These are phyloP conservation scores for Amanita molliuscula DNA, from an alignment of 768 basidiomycete species.

Conservation along the genomic window DNA sequence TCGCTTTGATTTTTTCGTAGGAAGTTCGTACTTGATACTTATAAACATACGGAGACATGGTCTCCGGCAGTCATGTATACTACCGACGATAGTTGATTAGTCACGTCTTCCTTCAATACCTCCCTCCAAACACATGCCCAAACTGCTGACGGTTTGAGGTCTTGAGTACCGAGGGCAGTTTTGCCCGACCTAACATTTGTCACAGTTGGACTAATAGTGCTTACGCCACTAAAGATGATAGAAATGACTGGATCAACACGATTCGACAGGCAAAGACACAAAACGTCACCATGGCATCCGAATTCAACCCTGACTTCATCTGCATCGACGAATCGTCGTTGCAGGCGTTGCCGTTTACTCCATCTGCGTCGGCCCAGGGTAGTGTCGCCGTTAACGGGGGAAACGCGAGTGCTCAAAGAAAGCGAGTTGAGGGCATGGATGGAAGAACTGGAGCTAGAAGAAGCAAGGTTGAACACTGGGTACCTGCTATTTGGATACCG, in stretches of 20 bases:
- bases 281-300: conserved; percentile 59
- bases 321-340: too few species aligned
- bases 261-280: conserved; percentile 64
- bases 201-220: conserved; percentile 3
- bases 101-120: conserved; percentile 68
- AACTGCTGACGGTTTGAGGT: conserved; percentile 65
- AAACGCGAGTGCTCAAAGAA: too few species aligned
- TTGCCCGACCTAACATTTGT: conserved; percentile 32
- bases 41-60: too few species aligned
- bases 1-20: too few species aligned
- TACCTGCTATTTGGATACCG: too few species aligned
- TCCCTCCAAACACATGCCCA: conserved; percentile 72
- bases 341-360: too few species aligned
- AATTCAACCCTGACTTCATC: conserved; percentile 81
- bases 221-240: conserved; percentile 37
- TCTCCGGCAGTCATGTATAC: too few species aligned
- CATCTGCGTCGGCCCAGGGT: too few species aligned
- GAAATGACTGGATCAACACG: conserved; percentile 55
- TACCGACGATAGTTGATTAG: conserved; percentile 24
- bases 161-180: conserved; percentile 67
- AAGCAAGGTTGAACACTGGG: conserved; percentile 66
- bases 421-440: conserved; percentile 15
- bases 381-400: too few species aligned
- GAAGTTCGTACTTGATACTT: too few species aligned
- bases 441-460: conserved; percentile 22